Evolutionary conservation across 345 rosid genomes (phyloP).

Genomic region (Anacardium occidentale): DNA sequence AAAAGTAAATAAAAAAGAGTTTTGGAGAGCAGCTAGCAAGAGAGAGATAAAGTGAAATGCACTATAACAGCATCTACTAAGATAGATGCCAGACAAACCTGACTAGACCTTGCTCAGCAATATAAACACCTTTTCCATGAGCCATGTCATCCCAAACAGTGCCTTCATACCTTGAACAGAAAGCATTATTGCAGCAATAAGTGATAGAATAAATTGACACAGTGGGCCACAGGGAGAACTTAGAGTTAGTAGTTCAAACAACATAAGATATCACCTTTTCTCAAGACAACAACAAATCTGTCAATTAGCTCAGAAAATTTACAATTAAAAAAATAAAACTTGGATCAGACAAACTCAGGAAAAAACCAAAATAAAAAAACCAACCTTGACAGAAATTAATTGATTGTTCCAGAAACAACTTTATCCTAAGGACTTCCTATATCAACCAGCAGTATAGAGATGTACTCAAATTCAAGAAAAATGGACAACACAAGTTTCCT

Average conservation of each 20-base stretch:
- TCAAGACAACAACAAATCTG: neutral
- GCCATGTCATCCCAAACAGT: conserved; percentile 96
- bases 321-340: neutral
- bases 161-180: conserved; percentile 74
- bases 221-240: neutral
- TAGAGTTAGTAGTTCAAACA: neutral
- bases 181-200: conserved; percentile 16
- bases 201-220: neutral
- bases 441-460: neutral
- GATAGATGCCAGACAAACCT: conserved; percentile 43
- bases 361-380: neutral
- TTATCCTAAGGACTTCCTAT: neutral
- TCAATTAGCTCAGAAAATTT: neutral
- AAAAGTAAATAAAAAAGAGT: neutral
- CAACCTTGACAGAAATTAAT: neutral
- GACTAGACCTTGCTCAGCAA: conserved; percentile 75
- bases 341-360: neutral
- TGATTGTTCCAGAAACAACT: neutral
- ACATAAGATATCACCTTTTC: neutral
- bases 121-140: conserved; percentile 92
- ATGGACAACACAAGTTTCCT: neutral
- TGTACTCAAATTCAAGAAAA: neutral
- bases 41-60: conserved; percentile 16
- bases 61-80: neutral
- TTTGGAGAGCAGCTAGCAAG: neutral